Base-by-base conservation (phyloP, 2,329 filamentous ascomycete species). In the Aureobasidium sp. region DNA sequence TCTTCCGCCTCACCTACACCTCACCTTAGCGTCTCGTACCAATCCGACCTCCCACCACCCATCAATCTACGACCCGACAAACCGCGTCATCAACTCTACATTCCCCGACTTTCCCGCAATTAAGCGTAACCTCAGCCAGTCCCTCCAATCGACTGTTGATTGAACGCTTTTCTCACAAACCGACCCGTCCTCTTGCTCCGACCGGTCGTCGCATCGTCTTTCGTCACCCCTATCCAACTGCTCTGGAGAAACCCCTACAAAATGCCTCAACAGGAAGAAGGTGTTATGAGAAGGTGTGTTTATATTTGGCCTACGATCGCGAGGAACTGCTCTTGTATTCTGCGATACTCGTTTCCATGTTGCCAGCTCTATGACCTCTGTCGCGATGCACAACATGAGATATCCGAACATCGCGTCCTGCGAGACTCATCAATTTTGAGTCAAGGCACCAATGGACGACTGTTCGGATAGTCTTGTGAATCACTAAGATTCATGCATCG, bases 271-370 rank as follows among this genome's bases (percentile, higher is more conserved):
- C 70, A 72, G 63, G 72, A 74, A 64, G 66, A 71, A 62, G 70
- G 73, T 64, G 73, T 74, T 46, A 75, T 75, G 71, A 68, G 73
- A 65, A 72, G 73, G 73, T 75, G 67, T 41, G 68, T 48, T 58
- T 48, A 48, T 48, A 58, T 41, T n/a, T n/a, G 39, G 26, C 10
- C 53, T 17, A 57, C 53, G 26, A 57, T 23, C 17, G 39, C 29
- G 39, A 57, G 12, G n/a, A 12, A 15, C 8, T 32, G 51, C 29
- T 26, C 20, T 42, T 42, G 51, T 12, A 8, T 32, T 15, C n/a
- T 20, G 1, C 37, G 13, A 29, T 12, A 4, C 51, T 55, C 36
- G 36, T 41, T 8, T n/a, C 23, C 29, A 20, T n/a, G 12, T 6
- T 23, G 29, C 29, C 13, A 9, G 23, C n/a, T 12, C n/a, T 13